Evolutionary conservation across 2,329 filamentous ascomycete genomes (phyloP).

Genomic region (Epichloe coenophiala): DNA sequence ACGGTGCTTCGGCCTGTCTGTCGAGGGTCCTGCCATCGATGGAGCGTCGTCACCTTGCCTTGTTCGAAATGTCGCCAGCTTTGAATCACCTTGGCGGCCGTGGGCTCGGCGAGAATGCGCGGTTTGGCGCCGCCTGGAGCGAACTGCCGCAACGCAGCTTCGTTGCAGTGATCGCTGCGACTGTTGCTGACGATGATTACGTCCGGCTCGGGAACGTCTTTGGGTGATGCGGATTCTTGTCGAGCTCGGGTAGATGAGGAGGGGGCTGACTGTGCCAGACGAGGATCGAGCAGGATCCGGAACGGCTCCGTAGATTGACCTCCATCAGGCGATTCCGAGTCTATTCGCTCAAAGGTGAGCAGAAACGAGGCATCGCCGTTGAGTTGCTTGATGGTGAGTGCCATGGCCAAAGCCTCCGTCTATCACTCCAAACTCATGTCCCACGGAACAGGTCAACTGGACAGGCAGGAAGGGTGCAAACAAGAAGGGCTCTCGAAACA

Average conservation of each 20-base stretch:
- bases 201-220: slow-evolving; percentile 28
- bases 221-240: slow-evolving; percentile 37
- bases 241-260: slow-evolving; percentile 32
- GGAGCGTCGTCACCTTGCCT: slow-evolving; percentile 30
- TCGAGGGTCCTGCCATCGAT: slow-evolving; percentile 31
- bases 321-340: slow-evolving; percentile 8
- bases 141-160: slow-evolving; percentile 53
- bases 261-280: slow-evolving; percentile 39
- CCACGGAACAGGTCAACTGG: not conserved
- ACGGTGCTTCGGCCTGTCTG: slow-evolving; percentile 19
- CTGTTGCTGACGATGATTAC: slow-evolving; percentile 32
- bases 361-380: slow-evolving; percentile 54
- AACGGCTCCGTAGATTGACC: slow-evolving; percentile 31
- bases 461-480: not conserved
- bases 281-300: slow-evolving; percentile 59
- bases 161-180: slow-evolving; percentile 55
- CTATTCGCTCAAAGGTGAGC: slow-evolving; percentile 44
- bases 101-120: slow-evolving; percentile 51
- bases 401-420: slow-evolving; percentile 29
- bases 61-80: slow-evolving; percentile 56
- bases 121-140: slow-evolving; percentile 38
- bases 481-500: not conserved
- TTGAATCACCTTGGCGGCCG: slow-evolving; percentile 50
- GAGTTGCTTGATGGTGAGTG: slow-evolving; percentile 47
- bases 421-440: not conserved